Percentiles rank a stretch among this genome's conserved stretches.
These are phyloP conservation scores for Neonectria hederae DNA, from an alignment of 2,329 filamentous ascomycete species.

Conservation along the genomic window DNA sequence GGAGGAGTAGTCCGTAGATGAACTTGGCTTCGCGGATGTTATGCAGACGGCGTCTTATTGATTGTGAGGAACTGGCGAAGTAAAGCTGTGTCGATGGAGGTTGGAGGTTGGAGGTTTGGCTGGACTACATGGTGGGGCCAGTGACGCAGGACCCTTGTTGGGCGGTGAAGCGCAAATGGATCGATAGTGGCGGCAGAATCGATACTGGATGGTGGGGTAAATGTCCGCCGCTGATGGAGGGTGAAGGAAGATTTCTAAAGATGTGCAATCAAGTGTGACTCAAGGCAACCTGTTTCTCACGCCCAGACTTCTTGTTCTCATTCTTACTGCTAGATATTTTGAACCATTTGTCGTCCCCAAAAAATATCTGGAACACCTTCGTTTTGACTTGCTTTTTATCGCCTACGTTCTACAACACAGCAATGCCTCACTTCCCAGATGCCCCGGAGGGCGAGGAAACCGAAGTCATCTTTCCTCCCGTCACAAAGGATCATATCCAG, in stretches of 20 bases:
- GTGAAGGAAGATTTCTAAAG: conserved; percentile 16
- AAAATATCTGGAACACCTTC: neutral
- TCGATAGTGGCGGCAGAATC: conserved; percentile 41
- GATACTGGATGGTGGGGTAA: conserved; percentile 36
- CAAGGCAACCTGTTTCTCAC: conserved; percentile 7
- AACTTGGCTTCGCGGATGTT: neutral
- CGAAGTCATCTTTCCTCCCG: conserved; percentile 77
- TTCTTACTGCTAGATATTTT: neutral
- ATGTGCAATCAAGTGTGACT: conserved; percentile 24
- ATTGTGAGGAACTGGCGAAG: neutral
- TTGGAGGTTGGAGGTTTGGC: conserved; percentile 1
- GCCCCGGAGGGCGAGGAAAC: conserved; percentile 30
- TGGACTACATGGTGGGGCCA: neutral
- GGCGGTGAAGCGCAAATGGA: conserved; percentile 34
- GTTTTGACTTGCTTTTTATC: neutral
- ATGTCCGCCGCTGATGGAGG: conserved; percentile 11
- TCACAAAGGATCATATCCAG: conserved; percentile 86
- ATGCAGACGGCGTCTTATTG: neutral
- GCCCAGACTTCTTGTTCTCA: neutral
- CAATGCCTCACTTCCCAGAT: conserved; percentile 49
- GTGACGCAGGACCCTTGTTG: conserved; percentile 26
- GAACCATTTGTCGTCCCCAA: too few relatives aligned
- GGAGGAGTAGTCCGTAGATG: neutral
- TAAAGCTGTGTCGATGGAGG: neutral
- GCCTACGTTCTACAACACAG: neutral